Percentiles rank a stretch among this genome's conserved stretches.
phyloP scores from a whole-genome alignment of 2,329 filamentous ascomycete species.

The Paracorniculantispora psalliotae region DNA sequence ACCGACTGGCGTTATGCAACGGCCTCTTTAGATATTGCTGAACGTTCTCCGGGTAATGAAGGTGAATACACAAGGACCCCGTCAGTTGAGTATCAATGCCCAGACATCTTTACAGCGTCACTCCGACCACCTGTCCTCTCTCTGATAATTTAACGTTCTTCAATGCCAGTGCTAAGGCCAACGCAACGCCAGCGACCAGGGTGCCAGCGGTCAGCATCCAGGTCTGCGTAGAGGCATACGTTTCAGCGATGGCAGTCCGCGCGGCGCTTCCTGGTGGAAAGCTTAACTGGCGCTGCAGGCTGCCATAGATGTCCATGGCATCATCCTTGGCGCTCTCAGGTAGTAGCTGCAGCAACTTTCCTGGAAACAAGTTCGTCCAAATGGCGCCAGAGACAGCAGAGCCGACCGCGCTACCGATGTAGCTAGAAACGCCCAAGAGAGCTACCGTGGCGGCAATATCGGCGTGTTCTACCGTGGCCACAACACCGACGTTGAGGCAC shows the following conservation, averaged over 20 bases:
- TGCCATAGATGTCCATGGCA: neutral
- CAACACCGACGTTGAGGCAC: conserved; percentile 52
- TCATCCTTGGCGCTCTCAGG: neutral
- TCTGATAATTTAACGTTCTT: too few relatives aligned
- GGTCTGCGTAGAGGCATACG: neutral
- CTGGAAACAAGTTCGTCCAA: conserved; percentile 20
- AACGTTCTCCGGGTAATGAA: too few relatives aligned
- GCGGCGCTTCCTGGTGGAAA: neutral
- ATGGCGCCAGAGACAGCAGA: conserved; percentile 20
- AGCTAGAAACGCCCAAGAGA: neutral
- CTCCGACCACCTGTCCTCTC: too few relatives aligned
- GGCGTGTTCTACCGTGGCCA: conserved; percentile 48
- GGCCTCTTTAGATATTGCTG: too few relatives aligned
- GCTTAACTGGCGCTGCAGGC: neutral
- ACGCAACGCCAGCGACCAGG: neutral
- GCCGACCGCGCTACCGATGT: conserved; percentile 18
- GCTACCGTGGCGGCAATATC: conserved; percentile 2
- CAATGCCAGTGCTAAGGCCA: too few relatives aligned
- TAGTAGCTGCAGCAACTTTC: neutral
- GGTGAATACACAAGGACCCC: too few relatives aligned
- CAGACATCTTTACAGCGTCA: too few relatives aligned
- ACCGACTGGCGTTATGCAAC: too few relatives aligned
- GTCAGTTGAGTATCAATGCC: too few relatives aligned
- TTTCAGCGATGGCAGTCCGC: neutral
- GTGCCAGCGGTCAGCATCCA: neutral